phyloP scores from a whole-genome alignment of 108 stramenopile genomes.

The Skeletonema costatum region DNA sequence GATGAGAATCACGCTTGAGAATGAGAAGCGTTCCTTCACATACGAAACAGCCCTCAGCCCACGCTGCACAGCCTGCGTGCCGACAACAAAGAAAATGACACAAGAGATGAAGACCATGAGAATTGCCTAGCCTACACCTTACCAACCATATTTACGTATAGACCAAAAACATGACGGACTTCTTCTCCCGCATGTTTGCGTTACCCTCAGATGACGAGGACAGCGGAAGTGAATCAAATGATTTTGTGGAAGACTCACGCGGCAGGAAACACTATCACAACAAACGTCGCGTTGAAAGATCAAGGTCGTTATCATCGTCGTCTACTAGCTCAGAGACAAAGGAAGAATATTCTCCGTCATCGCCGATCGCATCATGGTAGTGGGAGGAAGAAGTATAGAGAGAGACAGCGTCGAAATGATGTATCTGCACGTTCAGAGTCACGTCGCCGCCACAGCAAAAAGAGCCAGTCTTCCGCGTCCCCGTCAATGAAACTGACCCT shows the following conservation, averaged over 20 bases:
- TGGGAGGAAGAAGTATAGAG: conserved; percentile 5
- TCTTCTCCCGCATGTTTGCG: not conserved
- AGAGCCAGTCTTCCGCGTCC: conserved; percentile 7
- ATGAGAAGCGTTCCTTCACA: no score
- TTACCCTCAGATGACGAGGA: not conserved
- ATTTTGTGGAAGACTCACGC: not conserved
- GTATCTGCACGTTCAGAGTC: conserved; percentile 18
- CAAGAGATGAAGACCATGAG: no score
- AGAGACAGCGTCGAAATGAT: conserved; percentile 27
- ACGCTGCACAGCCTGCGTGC: no score
- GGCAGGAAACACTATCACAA: not conserved
- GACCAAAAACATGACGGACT: not conserved
- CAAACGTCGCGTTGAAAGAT: not conserved
- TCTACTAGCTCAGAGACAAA: conserved; percentile 1
- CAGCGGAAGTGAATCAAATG: not conserved
- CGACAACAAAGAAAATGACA: no score
- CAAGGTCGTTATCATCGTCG: not conserved
- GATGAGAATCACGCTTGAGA: no score
- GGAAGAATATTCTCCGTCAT: conserved; percentile 1
- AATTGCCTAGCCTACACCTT: no score
- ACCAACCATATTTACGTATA: not conserved
- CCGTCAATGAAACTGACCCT: not conserved
- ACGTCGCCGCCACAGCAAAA: not conserved
- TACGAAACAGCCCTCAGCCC: no score
- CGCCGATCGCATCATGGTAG: not conserved